phyloP scores from a whole-genome alignment of 306 rosid species.

The Canavalia gladiata region DNA sequence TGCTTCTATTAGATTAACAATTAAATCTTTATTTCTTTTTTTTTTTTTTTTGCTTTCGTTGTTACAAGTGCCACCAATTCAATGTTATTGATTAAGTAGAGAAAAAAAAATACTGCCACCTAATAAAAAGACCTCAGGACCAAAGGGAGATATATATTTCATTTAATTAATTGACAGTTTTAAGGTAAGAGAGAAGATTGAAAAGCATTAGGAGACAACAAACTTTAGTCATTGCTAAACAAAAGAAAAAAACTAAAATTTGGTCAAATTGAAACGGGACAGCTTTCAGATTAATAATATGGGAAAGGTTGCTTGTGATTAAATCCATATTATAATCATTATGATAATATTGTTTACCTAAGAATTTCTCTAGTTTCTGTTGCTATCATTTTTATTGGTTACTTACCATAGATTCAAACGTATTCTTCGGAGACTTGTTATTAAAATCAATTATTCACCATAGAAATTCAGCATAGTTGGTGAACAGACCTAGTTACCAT shows the following conservation, averaged over 20 bases:
- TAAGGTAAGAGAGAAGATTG: not conserved
- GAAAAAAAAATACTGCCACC: not conserved
- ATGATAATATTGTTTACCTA: slow-evolving; percentile 41
- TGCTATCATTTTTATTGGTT: slow-evolving; percentile 35
- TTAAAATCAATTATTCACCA: slow-evolving; percentile 30
- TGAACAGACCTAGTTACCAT: slow-evolving; percentile 44
- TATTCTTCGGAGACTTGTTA: slow-evolving; percentile 38
- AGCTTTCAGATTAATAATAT: slow-evolving; percentile 36
- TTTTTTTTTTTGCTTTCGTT: not conserved
- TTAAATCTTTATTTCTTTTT: not conserved
- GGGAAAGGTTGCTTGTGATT: slow-evolving; percentile 24
- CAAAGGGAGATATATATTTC: not conserved
- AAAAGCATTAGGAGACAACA: not conserved
- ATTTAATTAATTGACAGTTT: not conserved
- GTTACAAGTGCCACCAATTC: not conserved
- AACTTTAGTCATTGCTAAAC: not conserved
- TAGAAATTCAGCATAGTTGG: slow-evolving; percentile 48
- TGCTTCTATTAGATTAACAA: not conserved
- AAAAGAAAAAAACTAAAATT: slow-evolving; percentile 25
- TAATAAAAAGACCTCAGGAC: not conserved
- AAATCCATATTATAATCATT: slow-evolving; percentile 42
- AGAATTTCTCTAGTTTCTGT: slow-evolving; percentile 39
- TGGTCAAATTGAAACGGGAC: slow-evolving; percentile 33
- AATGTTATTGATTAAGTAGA: not conserved
- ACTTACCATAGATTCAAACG: slow-evolving; percentile 38